Base-by-base conservation (phyloP, 2,329 filamentous ascomycete genomes). In the Myotisia sp. region DNA sequence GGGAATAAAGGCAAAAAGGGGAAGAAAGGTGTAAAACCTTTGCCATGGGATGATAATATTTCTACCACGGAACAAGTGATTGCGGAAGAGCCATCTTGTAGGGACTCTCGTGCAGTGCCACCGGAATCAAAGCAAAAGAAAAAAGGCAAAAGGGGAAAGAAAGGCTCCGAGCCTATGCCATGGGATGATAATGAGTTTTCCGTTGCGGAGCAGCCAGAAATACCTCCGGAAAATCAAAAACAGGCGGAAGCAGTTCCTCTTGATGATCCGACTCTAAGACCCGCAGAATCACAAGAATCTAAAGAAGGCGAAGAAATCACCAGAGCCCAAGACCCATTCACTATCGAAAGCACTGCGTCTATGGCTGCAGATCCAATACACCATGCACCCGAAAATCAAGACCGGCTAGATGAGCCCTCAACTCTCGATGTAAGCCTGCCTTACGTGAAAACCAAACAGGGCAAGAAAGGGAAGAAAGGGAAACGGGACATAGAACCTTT, bases 381-480 rank as follows among this genome's bases (percentile, higher is more conserved):
- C n/a, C n/a, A n/a, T n/a, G n/a, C n/a, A n/a, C n/a, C n/a, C n/a
- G n/a, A n/a, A n/a, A n/a, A n/a, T n/a, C n/a, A n/a, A n/a, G n/a
- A n/a, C n/a, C n/a, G n/a, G n/a, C n/a, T n/a, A n/a, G n/a, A n/a
- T n/a, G n/a, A n/a, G n/a, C n/a, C n/a, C n/a, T n/a, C n/a, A n/a
- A n/a, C n/a, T n/a, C n/a, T n/a, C n/a, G n/a, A n/a, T n/a, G n/a
- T n/a, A n/a, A n/a, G n/a, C n/a, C n/a, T n/a, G n/a, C n/a, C n/a
- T n/a, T n/a, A n/a, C n/a, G n/a, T n/a, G n/a, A n/a, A n/a, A n/a
- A n/a, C n/a, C n/a, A n/a, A n/a, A n/a, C n/a, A n/a, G n/a, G n/a
- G n/a, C n/a, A n/a, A 56, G 38, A 57, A 57, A 40, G 48, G 48
- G 6, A 64, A 64, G 49, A 65, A 63, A 40, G 50, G 49, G 27